Conservation (phyloP, 768 basidiomycete species). For the Grammothele lineata region DNA sequence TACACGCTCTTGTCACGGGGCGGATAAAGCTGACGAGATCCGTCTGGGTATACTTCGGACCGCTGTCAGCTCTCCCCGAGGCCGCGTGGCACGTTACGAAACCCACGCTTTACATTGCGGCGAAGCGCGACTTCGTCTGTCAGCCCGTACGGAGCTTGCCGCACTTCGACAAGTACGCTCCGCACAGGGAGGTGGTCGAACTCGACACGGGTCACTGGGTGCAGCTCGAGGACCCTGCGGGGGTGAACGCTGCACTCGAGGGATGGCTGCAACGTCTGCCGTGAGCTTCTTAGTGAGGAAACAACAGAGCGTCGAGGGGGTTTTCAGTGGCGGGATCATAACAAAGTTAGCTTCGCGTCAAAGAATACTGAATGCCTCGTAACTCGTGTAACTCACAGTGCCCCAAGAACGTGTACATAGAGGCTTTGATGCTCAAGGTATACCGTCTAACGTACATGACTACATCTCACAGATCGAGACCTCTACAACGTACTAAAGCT, state of each 20-base stretch:
- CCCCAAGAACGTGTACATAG: no score
- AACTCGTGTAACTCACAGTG: no score
- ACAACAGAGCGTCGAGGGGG: no score
- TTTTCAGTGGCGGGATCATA: no score
- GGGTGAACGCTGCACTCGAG: conserved; percentile 30
- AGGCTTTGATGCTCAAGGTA: no score
- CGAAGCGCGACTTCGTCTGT: conserved; percentile 32
- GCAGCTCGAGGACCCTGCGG: conserved; percentile 28
- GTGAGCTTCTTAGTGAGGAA: no score
- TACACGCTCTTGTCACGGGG: background rate
- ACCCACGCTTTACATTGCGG: conserved; percentile 33
- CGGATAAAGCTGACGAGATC: no score
- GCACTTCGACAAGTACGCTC: conserved; percentile 23
- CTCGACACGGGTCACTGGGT: conserved; percentile 37
- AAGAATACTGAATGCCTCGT: no score
- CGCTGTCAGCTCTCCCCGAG: conserved; percentile 4
- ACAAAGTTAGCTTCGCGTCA: no score
- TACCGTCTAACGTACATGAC: no score
- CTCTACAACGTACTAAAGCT: no score
- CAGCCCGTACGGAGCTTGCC: conserved; percentile 19
- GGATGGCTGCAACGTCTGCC: conserved; percentile 23
- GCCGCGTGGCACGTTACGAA: conserved; percentile 25
- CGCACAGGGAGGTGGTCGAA: conserved; percentile 27
- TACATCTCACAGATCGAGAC: no score
- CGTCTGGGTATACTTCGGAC: background rate